Evolutionary conservation across 257 asterid genomes (phyloP), one percentile per base, ranked within the genome.

Genomic region (Solanum boliviense): DNA sequence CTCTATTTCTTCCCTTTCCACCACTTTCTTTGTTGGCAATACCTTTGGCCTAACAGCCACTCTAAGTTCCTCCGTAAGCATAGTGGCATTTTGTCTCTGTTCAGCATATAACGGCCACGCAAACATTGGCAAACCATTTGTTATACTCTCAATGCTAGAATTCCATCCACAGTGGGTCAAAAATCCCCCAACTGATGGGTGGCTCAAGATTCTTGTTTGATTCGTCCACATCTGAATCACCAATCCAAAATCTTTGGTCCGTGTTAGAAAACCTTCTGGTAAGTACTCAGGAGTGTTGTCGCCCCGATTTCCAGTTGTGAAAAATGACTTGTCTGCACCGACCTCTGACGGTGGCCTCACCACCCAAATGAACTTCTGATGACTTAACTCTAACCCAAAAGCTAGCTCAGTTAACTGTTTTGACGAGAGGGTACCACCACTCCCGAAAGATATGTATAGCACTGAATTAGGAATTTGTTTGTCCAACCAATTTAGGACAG

Each of bases 81-180:
- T 76, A 70, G 89, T 52, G 5, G 91, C 89, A 44, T 84, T 88
- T 23, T 15, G 83, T 2, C 74, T 58, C 6, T 90, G 90, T 76
- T 90, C 90, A 6, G 88, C 78, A 9, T 76, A 85, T 1, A 90
- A 73, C 6, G 90, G 88, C 90, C 92, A 90, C 11, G 72, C 90
- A 83, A 90, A 74, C 79, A 88, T 84, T 7, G 92, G 89, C n/a
- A 88, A 89, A 13, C 89, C 88, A 29, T 62, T 62, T 2, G 15
- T 21, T n/a, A 90, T 35, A 68, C 88, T 90, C 34, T 90, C 89
- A 21, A 88, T 7, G 13, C 58, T 52, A 18, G 88, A 88, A 73
- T 86, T 90, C 90, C 92, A 88, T 11, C 90, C 92, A 62, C 92
- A 83, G 44, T 90, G 90, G 3, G 90, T 71, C n/a, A 88, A 27